Base-by-base conservation (phyloP, 2,329 filamentous ascomycete species). In the Aspergillus quadrilineatus region DNA sequence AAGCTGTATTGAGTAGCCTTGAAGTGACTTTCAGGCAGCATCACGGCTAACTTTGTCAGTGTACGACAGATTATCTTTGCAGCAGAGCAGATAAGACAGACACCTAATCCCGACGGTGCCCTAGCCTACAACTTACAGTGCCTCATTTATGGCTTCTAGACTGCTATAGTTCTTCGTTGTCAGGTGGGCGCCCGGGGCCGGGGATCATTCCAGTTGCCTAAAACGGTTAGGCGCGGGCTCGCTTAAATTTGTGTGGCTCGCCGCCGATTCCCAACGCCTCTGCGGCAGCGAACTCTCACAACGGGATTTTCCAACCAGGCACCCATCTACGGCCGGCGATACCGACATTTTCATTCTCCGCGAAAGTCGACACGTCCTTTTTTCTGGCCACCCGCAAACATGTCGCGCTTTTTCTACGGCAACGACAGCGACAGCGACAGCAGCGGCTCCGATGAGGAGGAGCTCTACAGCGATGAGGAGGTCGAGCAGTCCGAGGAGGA, bases 371-470 rank as follows among this genome's bases (percentile, higher is more conserved):
- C 58, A 64, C 62, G 58, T 59, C 60, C 49, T 48, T 49, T 34
- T 61, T 34, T 28, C 14, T 15, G 26, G 46, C 6, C 43, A 56
- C 49, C 65, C 65, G 66, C 75, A 80, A 89, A 73, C 61, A 94
- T 93, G 89, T 97, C 94, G 84, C 89, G 92, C 81, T 99, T 97
- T 80, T 97, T 97, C 84, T 89, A 91, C 78, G 89, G 89, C 76
- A 89, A 88, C 81, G 92, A 96, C 79, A 97, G 92, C 86, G 96
- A 93, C 72, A 90, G 86, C 82, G 92, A 97, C 79, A 92, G 86
- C 81, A 91, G 90, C 83, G 96, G 91, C 63, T 85, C 83, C 71
- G 93, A 97, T 69, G 93, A 97, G 82, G 92, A 97, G 81, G 89
- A 92, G 79, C 88, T 96, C 79, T 95, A 95, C 86, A 85, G 84